These are phyloP conservation scores for Cryptosporidium ubiquitum DNA, from an alignment of 169 alveolate species.

Conservation along the genomic window DNA sequence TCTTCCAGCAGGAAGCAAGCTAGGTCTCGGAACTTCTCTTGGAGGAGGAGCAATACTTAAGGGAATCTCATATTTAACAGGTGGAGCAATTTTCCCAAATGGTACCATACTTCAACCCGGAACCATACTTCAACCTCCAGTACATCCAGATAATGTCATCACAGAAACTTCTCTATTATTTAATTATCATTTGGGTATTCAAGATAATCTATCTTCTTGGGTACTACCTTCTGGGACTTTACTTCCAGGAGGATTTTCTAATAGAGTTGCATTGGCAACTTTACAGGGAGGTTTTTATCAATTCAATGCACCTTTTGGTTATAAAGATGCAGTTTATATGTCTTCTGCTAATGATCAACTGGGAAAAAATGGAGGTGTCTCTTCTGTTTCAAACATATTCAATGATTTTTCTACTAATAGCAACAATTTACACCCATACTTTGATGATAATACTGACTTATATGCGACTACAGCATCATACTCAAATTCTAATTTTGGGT, in stretches of 20 bases:
- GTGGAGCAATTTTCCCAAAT: constrained; percentile 72
- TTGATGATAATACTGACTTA: constrained; percentile 18
- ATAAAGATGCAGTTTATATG: constrained; percentile 29
- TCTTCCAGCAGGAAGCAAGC: constrained; percentile 66
- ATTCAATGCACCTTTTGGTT: constrained; percentile 47
- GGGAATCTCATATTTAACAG: constrained; percentile 66
- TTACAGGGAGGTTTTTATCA: constrained; percentile 68
- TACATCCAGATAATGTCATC: constrained; percentile 46
- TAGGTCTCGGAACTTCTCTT: constrained; percentile 51
- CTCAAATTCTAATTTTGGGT: background rate
- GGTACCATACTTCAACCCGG: constrained; percentile 71
- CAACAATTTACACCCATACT: constrained; percentile 5
- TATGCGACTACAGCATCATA: background rate
- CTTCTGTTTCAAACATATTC: background rate
- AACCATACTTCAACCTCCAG: constrained; percentile 72
- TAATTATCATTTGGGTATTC: constrained; percentile 65
- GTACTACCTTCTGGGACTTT: constrained; percentile 66
- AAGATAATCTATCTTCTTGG: constrained; percentile 63
- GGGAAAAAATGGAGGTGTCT: background rate
- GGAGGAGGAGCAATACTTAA: constrained; percentile 68
- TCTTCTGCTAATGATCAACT: background rate
- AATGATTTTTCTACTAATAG: background rate
- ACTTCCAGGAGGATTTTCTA: constrained; percentile 70
- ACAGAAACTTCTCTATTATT: constrained; percentile 60
- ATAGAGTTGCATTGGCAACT: constrained; percentile 55